Percentiles rank a stretch among this genome's conserved stretches.
These are phyloP conservation scores for Sphagnum magellanicum DNA, from an alignment of 228 moss, liverwort and hornwort species.

Conservation along the genomic window DNA sequence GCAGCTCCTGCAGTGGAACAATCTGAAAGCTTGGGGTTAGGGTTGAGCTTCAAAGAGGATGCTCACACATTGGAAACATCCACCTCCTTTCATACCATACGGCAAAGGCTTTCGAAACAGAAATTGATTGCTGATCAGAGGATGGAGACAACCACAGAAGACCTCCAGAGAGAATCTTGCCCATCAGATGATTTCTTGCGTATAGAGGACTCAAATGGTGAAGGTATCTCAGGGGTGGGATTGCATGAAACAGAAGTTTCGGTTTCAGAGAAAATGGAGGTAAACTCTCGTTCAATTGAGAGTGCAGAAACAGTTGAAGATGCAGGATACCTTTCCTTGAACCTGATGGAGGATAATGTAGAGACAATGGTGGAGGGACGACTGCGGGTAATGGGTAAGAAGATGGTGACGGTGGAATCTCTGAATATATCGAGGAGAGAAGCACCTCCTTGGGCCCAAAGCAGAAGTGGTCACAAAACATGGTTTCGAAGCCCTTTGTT, in stretches of 20 bases:
- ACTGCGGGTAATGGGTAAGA: constrained; percentile 21
- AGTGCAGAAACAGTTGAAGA: constrained; percentile 7
- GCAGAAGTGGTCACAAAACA: constrained; percentile 27
- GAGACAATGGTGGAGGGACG: constrained; percentile 23
- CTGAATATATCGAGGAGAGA: constrained; percentile 28
- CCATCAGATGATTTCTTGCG: background rate
- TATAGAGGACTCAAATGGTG: background rate
- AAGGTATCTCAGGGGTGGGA: background rate
- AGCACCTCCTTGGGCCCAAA: constrained; percentile 92
- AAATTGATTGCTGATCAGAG: constrained; percentile 5
- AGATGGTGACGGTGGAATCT: constrained; percentile 18
- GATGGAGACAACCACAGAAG: background rate
- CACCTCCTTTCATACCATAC: constrained; percentile 38
- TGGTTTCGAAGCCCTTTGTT: constrained; percentile 91
- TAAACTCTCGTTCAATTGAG: background rate
- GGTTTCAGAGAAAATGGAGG: background rate
- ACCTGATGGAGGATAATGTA: constrained; percentile 28
- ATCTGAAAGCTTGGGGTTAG: constrained; percentile 14
- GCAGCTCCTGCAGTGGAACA: constrained; percentile 8
- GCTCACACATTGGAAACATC: constrained; percentile 16
- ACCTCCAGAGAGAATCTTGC: background rate
- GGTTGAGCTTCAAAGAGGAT: constrained; percentile 21
- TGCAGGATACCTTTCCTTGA: constrained; percentile 60
- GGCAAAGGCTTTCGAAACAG: constrained; percentile 20
- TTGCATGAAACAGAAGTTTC: background rate